These are phyloP conservation scores for Daldinia loculata DNA, from an alignment of 495 filamentous ascomycete species.

Conservation along the genomic window DNA sequence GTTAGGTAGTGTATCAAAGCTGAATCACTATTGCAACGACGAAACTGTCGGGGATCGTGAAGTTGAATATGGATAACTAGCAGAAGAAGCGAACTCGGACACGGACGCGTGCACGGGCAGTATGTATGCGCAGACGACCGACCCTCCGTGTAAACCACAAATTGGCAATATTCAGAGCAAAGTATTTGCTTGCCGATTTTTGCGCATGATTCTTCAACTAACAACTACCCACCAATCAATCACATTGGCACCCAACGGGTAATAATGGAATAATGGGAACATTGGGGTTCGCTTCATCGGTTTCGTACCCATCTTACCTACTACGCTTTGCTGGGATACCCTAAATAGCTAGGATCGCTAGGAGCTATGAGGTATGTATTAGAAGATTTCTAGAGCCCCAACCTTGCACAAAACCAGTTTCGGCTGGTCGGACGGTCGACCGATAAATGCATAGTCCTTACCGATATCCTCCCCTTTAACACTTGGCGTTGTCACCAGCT, in stretches of 20 bases:
- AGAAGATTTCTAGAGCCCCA: neutral
- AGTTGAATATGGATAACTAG: neutral
- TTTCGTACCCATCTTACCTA: neutral
- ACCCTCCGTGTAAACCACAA: neutral
- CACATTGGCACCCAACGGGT: neutral
- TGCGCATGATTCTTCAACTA: neutral
- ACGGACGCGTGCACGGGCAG: neutral
- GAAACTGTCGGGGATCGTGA: neutral
- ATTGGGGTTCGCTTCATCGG: neutral
- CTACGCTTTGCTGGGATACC: neutral
- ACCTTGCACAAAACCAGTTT: conserved; percentile 11
- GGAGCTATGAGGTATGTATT: neutral
- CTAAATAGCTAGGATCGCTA: conserved; percentile 1
- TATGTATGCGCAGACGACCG: neutral
- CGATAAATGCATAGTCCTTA: neutral
- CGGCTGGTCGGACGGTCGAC: conserved; percentile 16
- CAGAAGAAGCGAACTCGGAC: neutral
- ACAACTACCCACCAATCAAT: neutral
- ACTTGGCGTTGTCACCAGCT: conserved; percentile 1
- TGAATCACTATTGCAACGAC: neutral
- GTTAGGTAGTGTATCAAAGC: too few species aligned
- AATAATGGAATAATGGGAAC: conserved; percentile 4
- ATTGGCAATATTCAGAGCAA: neutral
- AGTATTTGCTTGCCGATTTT: neutral
- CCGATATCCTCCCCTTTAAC: neutral